Evolutionary conservation across 164 flowering plant genomes (phyloP).

Genomic region (Pachysandra terminalis): DNA sequence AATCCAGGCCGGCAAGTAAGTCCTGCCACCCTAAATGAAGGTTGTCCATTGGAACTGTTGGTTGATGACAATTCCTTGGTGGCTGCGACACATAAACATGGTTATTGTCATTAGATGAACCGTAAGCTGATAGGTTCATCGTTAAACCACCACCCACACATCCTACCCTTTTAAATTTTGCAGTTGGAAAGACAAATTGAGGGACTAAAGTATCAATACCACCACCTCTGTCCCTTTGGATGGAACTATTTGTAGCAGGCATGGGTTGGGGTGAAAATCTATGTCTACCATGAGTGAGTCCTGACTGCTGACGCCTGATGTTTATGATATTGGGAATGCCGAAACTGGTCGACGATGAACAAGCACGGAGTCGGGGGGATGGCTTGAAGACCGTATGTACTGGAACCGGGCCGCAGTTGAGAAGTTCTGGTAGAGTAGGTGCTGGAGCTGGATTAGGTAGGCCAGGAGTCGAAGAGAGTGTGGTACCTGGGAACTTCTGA

Average conservation of each 20-base stretch:
- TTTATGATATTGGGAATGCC: constrained; percentile 22
- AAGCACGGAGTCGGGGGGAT: constrained; percentile 20
- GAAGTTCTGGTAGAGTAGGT: constrained; percentile 10
- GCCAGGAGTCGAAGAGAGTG: constrained; percentile 13
- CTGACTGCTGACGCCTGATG: constrained; percentile 20
- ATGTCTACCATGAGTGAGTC: constrained; percentile 16
- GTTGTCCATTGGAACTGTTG: constrained; percentile 8
- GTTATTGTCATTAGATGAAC: constrained; percentile 13
- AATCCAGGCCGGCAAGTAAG: constrained; percentile 6
- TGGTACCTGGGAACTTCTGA: constrained; percentile 16
- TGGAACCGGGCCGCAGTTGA: constrained; percentile 7
- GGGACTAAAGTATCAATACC: constrained; percentile 17
- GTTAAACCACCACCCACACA: constrained; percentile 12
- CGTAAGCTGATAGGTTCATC: constrained; percentile 11
- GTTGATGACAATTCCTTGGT: constrained; percentile 7
- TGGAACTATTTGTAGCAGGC: not conserved
- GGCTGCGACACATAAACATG: constrained; percentile 12
- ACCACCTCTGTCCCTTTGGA: constrained; percentile 21
- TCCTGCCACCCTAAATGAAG: constrained; percentile 15
- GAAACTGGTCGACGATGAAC: constrained; percentile 24
- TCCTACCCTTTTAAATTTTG: constrained; percentile 30
- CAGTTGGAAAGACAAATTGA: constrained; percentile 16
- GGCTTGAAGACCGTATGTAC: constrained; percentile 23
- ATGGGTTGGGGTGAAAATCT: constrained; percentile 9
- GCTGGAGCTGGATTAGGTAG: constrained; percentile 15